These are phyloP conservation scores for Lactifluus subvellereus DNA, from an alignment of 768 basidiomycete genomes.

Conservation along the genomic window DNA sequence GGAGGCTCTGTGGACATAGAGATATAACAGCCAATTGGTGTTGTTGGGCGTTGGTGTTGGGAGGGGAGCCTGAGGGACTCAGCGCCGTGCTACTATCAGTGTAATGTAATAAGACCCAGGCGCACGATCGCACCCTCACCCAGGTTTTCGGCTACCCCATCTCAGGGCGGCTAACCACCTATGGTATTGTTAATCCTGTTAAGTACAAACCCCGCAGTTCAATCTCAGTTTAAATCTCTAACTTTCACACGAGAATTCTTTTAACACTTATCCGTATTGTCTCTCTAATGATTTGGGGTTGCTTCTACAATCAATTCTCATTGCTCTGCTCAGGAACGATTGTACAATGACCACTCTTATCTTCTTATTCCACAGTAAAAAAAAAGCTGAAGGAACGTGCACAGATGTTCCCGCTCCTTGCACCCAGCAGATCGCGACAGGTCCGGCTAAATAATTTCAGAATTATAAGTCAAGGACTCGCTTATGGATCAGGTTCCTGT, in stretches of 20 bases:
- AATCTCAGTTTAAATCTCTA: neutral
- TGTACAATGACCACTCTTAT: constrained; percentile 21
- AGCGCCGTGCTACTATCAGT: neutral
- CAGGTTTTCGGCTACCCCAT: neutral
- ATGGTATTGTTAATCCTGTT: no score
- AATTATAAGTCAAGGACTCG: neutral
- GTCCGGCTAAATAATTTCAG: neutral
- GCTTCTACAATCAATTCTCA: neutral
- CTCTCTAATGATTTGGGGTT: neutral
- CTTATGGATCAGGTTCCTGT: neutral
- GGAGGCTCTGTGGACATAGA: constrained; percentile 15
- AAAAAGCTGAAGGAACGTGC: constrained; percentile 11
- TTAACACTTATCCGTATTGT: neutral
- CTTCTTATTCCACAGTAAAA: constrained; percentile 23
- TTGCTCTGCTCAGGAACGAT: constrained; percentile 1
- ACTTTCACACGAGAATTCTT: neutral
- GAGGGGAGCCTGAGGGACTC: no score
- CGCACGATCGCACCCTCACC: neutral
- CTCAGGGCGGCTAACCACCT: no score
- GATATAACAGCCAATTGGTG: neutral
- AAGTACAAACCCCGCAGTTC: neutral
- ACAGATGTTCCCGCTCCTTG: constrained; percentile 17
- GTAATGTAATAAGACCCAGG: neutral
- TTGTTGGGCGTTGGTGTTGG: neutral
- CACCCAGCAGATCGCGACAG: constrained; percentile 25